These are phyloP conservation scores for Candida golubevii DNA, from an alignment of 805 yeast species.

Conservation along the genomic window DNA sequence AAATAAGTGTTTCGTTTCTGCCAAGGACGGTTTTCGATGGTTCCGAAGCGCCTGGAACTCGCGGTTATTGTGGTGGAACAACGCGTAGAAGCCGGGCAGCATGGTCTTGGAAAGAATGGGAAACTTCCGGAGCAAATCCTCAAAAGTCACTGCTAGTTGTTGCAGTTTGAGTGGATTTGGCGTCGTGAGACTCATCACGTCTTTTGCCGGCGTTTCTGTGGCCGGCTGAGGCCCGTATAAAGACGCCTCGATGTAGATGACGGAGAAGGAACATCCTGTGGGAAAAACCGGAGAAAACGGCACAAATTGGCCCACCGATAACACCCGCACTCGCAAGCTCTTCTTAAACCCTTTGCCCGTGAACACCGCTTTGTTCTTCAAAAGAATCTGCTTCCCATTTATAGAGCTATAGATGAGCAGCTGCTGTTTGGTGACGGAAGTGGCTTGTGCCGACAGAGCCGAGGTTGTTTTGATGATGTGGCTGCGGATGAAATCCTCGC, in stretches of 20 bases:
- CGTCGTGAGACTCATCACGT: not conserved
- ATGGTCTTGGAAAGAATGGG: conserved; percentile 40
- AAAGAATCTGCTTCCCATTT: conserved; percentile 50
- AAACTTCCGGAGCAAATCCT: conserved; percentile 32
- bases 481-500: conserved; percentile 56
- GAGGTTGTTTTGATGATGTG: conserved; percentile 47
- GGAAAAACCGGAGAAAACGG: conserved; percentile 60
- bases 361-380: conserved; percentile 51
- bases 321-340: conserved; percentile 41
- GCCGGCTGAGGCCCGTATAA: conserved; percentile 9
- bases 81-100: conserved; percentile 32
- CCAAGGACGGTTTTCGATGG: conserved; percentile 23
- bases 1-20: conserved; percentile 28
- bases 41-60: conserved; percentile 29
- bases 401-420: conserved; percentile 50
- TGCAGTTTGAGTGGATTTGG: not conserved
- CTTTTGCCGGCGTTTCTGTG: not conserved
- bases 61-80: conserved; percentile 40
- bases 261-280: conserved; percentile 50
- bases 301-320: conserved; percentile 43
- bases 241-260: conserved; percentile 50
- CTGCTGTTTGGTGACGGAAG: conserved; percentile 27
- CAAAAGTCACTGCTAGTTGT: conserved; percentile 25
- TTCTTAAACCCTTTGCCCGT: conserved; percentile 57
- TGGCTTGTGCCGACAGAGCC: conserved; percentile 18